phyloP scores from a whole-genome alignment of 768 basidiomycete genomes.

The Trametes sanguinea region DNA sequence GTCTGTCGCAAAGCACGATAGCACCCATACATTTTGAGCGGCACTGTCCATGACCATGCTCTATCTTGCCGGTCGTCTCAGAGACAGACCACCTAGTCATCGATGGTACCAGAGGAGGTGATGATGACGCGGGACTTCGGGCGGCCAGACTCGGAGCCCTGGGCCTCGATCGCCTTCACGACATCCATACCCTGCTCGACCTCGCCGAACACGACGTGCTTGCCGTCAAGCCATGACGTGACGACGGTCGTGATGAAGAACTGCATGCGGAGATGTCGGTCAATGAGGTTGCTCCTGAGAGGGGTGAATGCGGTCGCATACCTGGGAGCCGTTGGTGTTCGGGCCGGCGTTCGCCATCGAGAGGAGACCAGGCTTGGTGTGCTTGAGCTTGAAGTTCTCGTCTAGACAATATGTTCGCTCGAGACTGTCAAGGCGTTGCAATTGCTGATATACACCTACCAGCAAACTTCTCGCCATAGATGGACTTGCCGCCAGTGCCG shows the following conservation, averaged over 20 bases:
- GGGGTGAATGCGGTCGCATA: slow-evolving; percentile 27
- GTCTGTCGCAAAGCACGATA: neutral
- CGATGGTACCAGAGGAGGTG: slow-evolving; percentile 25
- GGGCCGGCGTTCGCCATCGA: slow-evolving; percentile 89
- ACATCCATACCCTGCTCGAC: slow-evolving; percentile 63
- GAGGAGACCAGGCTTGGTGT: slow-evolving; percentile 64
- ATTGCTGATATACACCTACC: slow-evolving; percentile 43
- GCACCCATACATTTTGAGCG: neutral
- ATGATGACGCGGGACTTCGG: slow-evolving; percentile 28
- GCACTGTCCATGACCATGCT: neutral
- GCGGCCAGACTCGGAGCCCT: slow-evolving; percentile 32
- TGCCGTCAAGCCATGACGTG: slow-evolving; percentile 71
- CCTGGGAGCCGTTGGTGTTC: slow-evolving; percentile 81
- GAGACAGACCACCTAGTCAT: neutral
- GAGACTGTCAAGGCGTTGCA: neutral
- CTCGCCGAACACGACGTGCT: slow-evolving; percentile 74
- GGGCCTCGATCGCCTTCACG: slow-evolving; percentile 59
- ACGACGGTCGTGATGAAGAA: slow-evolving; percentile 78
- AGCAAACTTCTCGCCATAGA: slow-evolving; percentile 79
- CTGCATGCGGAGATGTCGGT: slow-evolving; percentile 31
- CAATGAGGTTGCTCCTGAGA: neutral
- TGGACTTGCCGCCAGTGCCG: slow-evolving; percentile 83
- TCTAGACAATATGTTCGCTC: slow-evolving; percentile 39
- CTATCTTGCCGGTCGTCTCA: neutral
- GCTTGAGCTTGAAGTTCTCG: slow-evolving; percentile 70